These are phyloP conservation scores for Aspergillus versicolor DNA, from an alignment of 2,329 filamentous ascomycete species.

Conservation along the genomic window DNA sequence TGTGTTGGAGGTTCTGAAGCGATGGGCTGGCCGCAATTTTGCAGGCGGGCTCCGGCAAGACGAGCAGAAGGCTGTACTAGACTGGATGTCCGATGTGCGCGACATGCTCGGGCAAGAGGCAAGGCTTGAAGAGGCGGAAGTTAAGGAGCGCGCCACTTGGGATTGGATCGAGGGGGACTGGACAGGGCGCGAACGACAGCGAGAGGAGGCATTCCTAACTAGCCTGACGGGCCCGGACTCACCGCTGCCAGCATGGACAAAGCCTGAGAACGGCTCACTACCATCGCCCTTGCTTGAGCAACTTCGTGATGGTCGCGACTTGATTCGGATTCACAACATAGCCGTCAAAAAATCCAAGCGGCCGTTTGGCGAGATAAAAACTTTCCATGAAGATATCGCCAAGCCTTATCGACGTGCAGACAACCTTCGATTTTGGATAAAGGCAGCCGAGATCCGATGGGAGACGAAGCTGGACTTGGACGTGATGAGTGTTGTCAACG, in stretches of 20 bases:
- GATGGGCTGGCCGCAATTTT: slow-evolving; percentile 86
- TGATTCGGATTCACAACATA: slow-evolving; percentile 87
- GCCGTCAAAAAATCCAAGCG: slow-evolving; percentile 80
- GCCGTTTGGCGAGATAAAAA: slow-evolving; percentile 84
- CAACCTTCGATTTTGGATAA: slow-evolving; percentile 93
- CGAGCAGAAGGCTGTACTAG: slow-evolving; percentile 72
- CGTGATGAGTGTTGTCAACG: slow-evolving; percentile 81
- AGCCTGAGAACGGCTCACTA: slow-evolving; percentile 48
- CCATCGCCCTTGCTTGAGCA: slow-evolving; percentile 69
- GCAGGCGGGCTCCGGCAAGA: slow-evolving; percentile 75
- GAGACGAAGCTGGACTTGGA: slow-evolving; percentile 81
- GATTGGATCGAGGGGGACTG: slow-evolving; percentile 79
- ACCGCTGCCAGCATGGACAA: slow-evolving; percentile 67
- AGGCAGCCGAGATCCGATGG: slow-evolving; percentile 92
- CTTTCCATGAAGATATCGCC: slow-evolving; percentile 85
- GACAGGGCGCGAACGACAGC: slow-evolving; percentile 69
- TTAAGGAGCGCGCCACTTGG: slow-evolving; percentile 71
- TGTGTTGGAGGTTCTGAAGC: slow-evolving; percentile 87
- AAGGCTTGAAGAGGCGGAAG: slow-evolving; percentile 71
- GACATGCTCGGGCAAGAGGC: slow-evolving; percentile 75
- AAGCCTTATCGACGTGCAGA: slow-evolving; percentile 94
- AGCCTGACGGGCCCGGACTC: slow-evolving; percentile 64
- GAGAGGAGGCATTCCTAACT: slow-evolving; percentile 77
- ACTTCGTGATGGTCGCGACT: slow-evolving; percentile 74
- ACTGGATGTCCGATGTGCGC: slow-evolving; percentile 78